Conservation (phyloP, 805 yeast species). For the Starmera caribaea region DNA sequence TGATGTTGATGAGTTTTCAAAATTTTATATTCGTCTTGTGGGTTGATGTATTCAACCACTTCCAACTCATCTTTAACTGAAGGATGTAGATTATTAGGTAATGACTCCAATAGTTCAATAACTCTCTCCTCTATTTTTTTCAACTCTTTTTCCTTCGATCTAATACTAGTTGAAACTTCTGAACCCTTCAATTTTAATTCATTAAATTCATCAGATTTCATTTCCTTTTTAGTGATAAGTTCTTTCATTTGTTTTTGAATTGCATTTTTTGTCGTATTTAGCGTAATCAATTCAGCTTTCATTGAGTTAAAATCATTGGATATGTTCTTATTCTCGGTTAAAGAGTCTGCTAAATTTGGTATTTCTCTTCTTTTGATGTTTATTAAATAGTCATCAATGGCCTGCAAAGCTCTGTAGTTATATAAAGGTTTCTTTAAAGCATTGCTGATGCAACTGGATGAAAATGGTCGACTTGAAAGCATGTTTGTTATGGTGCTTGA, state of each 20-base stretch:
- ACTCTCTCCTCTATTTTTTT: constrained; percentile 27
- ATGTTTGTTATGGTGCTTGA: neutral
- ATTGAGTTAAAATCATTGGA: constrained; percentile 15
- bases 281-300: constrained; percentile 14
- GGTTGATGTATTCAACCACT: constrained; percentile 45
- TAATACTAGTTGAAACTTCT: constrained; percentile 18
- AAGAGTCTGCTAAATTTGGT: constrained; percentile 8
- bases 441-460: neutral
- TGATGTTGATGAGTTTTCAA: constrained; percentile 46
- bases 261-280: constrained; percentile 12
- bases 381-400: constrained; percentile 17
- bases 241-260: constrained; percentile 2
- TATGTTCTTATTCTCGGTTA: constrained; percentile 19
- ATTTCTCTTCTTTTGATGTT: constrained; percentile 24
- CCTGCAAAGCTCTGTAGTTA: constrained; percentile 23
- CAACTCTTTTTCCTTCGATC: constrained; percentile 8
- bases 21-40: constrained; percentile 15
- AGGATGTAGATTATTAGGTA: constrained; percentile 57
- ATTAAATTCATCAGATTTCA: neutral
- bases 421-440: constrained; percentile 22
- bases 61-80: constrained; percentile 34
- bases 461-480: too few relatives aligned
- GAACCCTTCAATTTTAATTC: constrained; percentile 10
- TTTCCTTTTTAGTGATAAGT: constrained; percentile 2
- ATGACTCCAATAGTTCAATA: constrained; percentile 29